Conservation (phyloP, 2,329 filamentous ascomycete genomes). For the Fusarium chlamydosporum region DNA sequence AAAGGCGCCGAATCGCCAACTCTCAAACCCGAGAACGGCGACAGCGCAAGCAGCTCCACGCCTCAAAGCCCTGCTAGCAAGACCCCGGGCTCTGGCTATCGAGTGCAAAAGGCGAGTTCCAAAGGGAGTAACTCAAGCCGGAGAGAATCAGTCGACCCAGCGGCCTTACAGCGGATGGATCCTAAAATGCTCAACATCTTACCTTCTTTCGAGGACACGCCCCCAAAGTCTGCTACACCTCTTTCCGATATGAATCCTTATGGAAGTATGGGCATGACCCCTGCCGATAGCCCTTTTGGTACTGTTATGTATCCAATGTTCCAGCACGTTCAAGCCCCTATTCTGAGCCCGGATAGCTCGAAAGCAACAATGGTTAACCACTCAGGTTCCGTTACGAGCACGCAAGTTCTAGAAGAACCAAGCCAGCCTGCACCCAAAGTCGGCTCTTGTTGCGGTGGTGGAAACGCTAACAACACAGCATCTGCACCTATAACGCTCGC, state of each 20-base stretch:
- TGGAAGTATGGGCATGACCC: slow-evolving; percentile 50
- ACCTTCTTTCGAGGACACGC: slow-evolving; percentile 52
- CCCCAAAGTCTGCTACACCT: slow-evolving; percentile 47
- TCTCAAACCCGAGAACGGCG: slow-evolving; percentile 48
- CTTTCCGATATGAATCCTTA: slow-evolving; percentile 50
- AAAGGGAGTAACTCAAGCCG: slow-evolving; percentile 54
- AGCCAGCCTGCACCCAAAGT: slow-evolving; percentile 38
- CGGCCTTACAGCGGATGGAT: slow-evolving; percentile 67
- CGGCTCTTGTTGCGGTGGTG: slow-evolving; percentile 58
- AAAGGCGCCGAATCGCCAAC: slow-evolving; percentile 47
- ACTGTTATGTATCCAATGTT: slow-evolving; percentile 54
- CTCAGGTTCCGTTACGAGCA: slow-evolving; percentile 38
- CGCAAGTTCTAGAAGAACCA: slow-evolving; percentile 32
- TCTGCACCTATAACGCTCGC: slow-evolving; percentile 32
- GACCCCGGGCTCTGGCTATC: slow-evolving; percentile 55
- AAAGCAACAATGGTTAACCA: slow-evolving; percentile 45
- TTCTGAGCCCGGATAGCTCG: slow-evolving; percentile 37
- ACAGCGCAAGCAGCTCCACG: slow-evolving; percentile 43
- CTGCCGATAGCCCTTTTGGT: slow-evolving; percentile 47
- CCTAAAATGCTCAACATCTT: slow-evolving; percentile 66
- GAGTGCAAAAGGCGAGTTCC: slow-evolving; percentile 62
- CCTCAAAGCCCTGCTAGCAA: slow-evolving; percentile 54
- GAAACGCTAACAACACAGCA: slow-evolving; percentile 16
- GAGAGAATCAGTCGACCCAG: slow-evolving; percentile 66
- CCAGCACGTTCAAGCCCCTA: slow-evolving; percentile 49